Conservation (phyloP, 495 filamentous ascomycete species). For the Penicillium nucicola region DNA sequence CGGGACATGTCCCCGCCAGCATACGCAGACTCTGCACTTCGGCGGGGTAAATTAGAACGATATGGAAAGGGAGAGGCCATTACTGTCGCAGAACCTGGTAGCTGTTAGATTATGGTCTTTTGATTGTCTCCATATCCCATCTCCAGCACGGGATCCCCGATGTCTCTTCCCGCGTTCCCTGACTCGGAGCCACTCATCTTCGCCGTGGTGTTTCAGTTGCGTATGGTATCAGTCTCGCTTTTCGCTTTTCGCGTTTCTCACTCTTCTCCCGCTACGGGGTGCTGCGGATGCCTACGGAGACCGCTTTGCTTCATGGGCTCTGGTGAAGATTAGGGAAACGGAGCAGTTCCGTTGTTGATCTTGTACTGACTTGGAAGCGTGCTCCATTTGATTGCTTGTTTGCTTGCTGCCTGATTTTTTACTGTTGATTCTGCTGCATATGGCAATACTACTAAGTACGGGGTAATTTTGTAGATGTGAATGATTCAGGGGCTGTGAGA, state of each 20-base stretch:
- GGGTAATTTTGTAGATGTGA: background rate
- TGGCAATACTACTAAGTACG: background rate
- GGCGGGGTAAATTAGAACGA: background rate
- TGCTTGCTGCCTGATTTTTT: background rate
- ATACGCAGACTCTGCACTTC: background rate
- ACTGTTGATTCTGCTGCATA: background rate
- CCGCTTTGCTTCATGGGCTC: background rate
- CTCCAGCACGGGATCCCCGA: background rate
- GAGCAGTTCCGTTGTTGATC: background rate
- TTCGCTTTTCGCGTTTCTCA: no score
- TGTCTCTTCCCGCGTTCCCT: background rate
- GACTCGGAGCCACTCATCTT: background rate
- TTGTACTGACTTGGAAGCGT: background rate
- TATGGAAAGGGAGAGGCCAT: no score
- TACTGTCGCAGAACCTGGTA: background rate
- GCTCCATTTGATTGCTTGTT: background rate
- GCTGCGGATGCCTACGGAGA: no score
- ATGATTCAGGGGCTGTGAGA: slow-evolving; percentile 20
- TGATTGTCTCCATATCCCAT: background rate
- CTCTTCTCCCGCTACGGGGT: no score
- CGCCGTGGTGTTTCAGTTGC: background rate
- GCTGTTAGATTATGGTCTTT: background rate
- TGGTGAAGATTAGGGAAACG: background rate
- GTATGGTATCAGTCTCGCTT: no score
- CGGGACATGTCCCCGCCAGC: no score